Percentiles rank a stretch among this genome's conserved stretches.
Conservation (phyloP, 345 rosid genomes). For the Zanthoxylum bungeanum region DNA sequence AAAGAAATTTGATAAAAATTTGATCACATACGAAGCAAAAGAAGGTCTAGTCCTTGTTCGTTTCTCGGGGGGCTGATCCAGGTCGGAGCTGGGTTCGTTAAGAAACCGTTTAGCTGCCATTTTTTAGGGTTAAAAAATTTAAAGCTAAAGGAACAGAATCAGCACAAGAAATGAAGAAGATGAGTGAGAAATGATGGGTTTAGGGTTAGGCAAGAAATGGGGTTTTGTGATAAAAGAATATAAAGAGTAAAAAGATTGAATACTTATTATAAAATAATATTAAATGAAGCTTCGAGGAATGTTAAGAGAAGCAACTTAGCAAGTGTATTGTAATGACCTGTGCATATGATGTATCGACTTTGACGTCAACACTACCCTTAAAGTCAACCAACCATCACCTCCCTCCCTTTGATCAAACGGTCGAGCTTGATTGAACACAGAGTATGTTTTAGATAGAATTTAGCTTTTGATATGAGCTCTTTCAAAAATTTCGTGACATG, state of each 20-base stretch:
- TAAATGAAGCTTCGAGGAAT: conserved; percentile 43
- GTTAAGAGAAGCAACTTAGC: conserved; percentile 31
- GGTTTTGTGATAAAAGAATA: not conserved
- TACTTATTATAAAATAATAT: not conserved
- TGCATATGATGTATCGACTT: conserved; percentile 24
- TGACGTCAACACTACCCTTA: conserved; percentile 31
- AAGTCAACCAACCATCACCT: conserved; percentile 25
- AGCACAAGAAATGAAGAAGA: not conserved
- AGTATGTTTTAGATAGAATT: too few species aligned
- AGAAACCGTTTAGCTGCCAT: conserved; percentile 69
- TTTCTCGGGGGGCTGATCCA: conserved; percentile 49
- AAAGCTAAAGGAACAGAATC: not conserved
- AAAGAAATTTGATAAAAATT: not conserved
- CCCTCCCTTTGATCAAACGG: not conserved
- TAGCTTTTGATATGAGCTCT: too few species aligned
- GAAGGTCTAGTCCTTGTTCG: conserved; percentile 48
- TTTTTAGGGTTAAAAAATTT: not conserved
- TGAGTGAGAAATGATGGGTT: not conserved
- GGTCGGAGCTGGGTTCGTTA: conserved; percentile 38
- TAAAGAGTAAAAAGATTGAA: not conserved
- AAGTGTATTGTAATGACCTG: conserved; percentile 14
- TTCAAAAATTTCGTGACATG: too few species aligned
- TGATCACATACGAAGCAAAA: conserved; percentile 62
- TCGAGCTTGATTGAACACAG: not conserved
- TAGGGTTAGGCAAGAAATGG: not conserved